Evolutionary conservation across 192 early-diverging fungal genomes (phyloP).

Genomic region (Backusella sp.): DNA sequence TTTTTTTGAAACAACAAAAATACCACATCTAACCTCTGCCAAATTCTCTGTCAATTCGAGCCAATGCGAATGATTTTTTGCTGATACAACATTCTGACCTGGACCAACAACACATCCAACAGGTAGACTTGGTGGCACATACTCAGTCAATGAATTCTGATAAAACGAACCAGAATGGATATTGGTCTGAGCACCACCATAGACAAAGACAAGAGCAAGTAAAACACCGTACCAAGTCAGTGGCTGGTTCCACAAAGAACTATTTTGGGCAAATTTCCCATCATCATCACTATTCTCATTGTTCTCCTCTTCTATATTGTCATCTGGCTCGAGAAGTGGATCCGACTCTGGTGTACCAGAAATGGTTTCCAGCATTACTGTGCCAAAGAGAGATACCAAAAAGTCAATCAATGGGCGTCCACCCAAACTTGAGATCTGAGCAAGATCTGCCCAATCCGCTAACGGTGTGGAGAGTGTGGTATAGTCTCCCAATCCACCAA

Average conservation of each 20-base stretch:
- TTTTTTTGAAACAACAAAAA: no score
- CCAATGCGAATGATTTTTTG: conserved; percentile 12
- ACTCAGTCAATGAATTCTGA: neutral
- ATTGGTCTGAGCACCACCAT: conserved; percentile 15
- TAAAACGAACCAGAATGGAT: conserved; percentile 11
- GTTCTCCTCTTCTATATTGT: neutral
- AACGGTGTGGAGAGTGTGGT: neutral
- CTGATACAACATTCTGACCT: neutral
- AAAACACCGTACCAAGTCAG: neutral
- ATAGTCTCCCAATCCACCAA: conserved; percentile 12
- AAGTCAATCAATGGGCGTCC: conserved; percentile 13
- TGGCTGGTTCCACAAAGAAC: neutral
- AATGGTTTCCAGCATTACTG: conserved; percentile 2
- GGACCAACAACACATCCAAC: conserved; percentile 20
- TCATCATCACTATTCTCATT: neutral
- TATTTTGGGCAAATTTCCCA: neutral
- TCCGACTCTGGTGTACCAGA: neutral
- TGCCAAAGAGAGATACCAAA: conserved; percentile 3
- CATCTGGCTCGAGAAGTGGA: neutral
- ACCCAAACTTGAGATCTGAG: conserved; percentile 11
- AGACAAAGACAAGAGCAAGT: neutral
- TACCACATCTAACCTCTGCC: neutral
- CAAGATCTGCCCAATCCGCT: conserved; percentile 9
- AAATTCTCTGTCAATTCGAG: neutral
- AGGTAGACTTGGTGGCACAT: conserved; percentile 4